phyloP scores from a whole-genome alignment of 441 rosid species.

The Manihot esculenta region DNA sequence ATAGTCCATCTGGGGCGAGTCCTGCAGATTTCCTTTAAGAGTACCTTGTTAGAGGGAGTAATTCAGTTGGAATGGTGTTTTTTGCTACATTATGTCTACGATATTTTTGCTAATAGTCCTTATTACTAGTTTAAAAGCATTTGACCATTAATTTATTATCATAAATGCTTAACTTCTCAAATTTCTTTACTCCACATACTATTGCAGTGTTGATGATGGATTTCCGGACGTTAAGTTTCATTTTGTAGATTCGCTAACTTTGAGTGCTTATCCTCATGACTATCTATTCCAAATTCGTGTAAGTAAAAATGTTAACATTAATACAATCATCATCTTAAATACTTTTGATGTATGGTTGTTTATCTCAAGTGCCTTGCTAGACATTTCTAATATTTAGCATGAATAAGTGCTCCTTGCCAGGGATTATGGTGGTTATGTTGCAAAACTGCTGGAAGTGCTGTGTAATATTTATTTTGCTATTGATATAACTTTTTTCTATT shows the following conservation, averaged over 20 bases:
- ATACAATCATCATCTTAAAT: constrained; percentile 3
- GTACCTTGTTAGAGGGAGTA: neutral
- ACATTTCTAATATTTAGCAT: neutral
- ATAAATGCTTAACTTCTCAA: neutral
- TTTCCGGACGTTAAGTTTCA: constrained; percentile 74
- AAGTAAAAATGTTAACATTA: constrained; percentile 32
- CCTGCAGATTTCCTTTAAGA: neutral
- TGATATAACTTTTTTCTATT: neutral
- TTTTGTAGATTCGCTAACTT: constrained; percentile 57
- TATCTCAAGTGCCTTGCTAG: neutral
- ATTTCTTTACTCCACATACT: constrained; percentile 18
- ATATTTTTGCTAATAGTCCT: neutral
- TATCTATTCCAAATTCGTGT: constrained; percentile 67
- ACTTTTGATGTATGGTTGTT: neutral
- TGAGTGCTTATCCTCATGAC: constrained; percentile 68
- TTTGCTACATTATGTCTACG: neutral
- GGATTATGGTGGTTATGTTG: neutral
- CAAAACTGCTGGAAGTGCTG: neutral
- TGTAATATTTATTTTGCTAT: too few species aligned
- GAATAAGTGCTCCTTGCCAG: neutral
- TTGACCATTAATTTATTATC: neutral
- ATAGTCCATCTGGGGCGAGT: neutral
- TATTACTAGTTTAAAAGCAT: neutral
- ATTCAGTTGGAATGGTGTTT: neutral
- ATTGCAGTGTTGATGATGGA: constrained; percentile 70